A percentile compares a stretch with the other conserved stretches of the same genome.
Conservation (phyloP, 345 rosid genomes). For the Anastatica hierochuntica region DNA sequence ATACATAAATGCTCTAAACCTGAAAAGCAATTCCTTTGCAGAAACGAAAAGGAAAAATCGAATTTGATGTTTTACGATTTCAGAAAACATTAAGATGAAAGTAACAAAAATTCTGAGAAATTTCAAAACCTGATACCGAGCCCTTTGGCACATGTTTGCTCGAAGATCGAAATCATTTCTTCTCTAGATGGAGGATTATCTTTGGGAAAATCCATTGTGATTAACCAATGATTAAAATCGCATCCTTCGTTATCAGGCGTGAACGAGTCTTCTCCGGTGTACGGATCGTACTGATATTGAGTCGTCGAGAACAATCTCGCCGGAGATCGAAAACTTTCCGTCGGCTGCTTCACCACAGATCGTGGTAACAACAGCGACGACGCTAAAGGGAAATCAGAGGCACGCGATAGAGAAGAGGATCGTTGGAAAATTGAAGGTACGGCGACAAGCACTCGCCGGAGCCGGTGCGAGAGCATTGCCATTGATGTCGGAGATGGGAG, state of each 20-base stretch:
- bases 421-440: slow-evolving; percentile 23
- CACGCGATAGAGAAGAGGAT: slow-evolving; percentile 10
- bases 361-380: neutral
- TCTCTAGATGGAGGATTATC: slow-evolving; percentile 41
- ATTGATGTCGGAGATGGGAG: slow-evolving; percentile 16
- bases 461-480: slow-evolving; percentile 35
- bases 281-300: slow-evolving; percentile 30
- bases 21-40: too few species aligned
- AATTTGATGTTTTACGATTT: neutral
- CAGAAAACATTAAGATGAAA: neutral
- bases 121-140: slow-evolving; percentile 51
- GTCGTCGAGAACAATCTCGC: slow-evolving; percentile 21
- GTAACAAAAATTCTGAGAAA: neutral
- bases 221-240: slow-evolving; percentile 88
- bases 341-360: slow-evolving; percentile 11
- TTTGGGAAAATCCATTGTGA: slow-evolving; percentile 63
- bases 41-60: too few species aligned
- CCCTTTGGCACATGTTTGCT: slow-evolving; percentile 72
- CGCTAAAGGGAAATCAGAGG: neutral
- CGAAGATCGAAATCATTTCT: slow-evolving; percentile 69
- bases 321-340: slow-evolving; percentile 5
- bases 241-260: slow-evolving; percentile 77
- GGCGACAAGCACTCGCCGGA: slow-evolving; percentile 41
- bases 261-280: slow-evolving; percentile 57
- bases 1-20: too few species aligned